Base-by-base conservation (phyloP, 2,329 filamentous ascomycete species). In the Cercospora janseana region DNA sequence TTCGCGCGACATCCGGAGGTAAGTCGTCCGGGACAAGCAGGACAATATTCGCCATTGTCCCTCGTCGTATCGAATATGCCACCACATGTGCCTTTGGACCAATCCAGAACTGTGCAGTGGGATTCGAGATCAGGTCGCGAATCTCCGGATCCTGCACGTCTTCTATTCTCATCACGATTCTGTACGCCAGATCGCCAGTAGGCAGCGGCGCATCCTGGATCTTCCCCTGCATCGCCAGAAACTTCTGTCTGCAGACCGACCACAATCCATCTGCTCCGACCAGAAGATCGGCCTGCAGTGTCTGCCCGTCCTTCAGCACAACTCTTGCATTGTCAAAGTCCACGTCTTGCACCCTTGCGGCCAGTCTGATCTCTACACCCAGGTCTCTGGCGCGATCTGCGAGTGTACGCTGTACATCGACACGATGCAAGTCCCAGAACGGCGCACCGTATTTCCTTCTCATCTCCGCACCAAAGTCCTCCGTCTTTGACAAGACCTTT, bases 141-240 rank as follows among this genome's bases (percentile, higher is more conserved):
- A 86, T 64, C 0, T 74, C 69, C 16, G 70, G 67, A 32, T 83
- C 79, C 0, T 68, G 56, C 1, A 85, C 72, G 23, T 82, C 70
- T 6, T 79, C 73, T 0, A 77, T 60, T 0, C 69, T 64, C 3
- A 86, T 69, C 0, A 83, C 76, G 26, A 86, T 78, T 1, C 83
- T 73, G 59, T 85, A 87, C 1, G 82, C 83, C 10, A 86, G 64
- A 61, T 87, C 83, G 0, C 82, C 83, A 0, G 82, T 86, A 0
- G 79, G 76, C 6, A 76, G 63, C 0, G 82, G 79, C 4, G 70
- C 66, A 27, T 79, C 76, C 21, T 56, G 55, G 31, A 56, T 56
- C 18, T 51, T 52, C 4, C 63, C 65, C 3, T 70, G 67, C 0
- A 61, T 67, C 0, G 72, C 73, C 0, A 79, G 63, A 12, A 79